phyloP scores from a whole-genome alignment of 2,329 filamentous ascomycete genomes.

The Trichoderma oligosporum region DNA sequence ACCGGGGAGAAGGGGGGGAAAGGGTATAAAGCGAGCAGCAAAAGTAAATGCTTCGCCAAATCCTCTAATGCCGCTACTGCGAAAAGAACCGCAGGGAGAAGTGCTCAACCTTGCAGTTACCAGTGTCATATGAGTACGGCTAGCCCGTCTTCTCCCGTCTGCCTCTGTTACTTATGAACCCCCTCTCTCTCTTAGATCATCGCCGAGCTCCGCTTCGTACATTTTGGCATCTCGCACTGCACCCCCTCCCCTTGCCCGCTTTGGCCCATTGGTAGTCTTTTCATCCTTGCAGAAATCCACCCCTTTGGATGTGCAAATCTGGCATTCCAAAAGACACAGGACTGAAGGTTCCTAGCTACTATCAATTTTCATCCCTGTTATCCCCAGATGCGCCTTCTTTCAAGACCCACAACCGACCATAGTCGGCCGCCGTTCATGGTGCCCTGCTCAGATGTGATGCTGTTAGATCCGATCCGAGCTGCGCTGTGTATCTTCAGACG shows the following conservation, averaged over 20 bases:
- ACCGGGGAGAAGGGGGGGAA: not conserved
- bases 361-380: conserved; percentile 15
- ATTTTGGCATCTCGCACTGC: conserved; percentile 8
- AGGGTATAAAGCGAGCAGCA: not conserved
- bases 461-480: conserved; percentile 17
- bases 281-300: conserved; percentile 16
- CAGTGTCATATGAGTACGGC: not conserved
- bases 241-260: conserved; percentile 8
- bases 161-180: conserved; percentile 1
- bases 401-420: conserved; percentile 15
- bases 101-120: not conserved
- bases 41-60: not conserved
- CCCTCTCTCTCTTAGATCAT: not conserved
- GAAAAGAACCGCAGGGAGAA: not conserved
- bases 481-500: conserved; percentile 5
- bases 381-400: conserved; percentile 21
- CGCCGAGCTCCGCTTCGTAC: conserved; percentile 15
- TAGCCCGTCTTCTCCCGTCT: not conserved
- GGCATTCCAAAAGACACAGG: conserved; percentile 23
- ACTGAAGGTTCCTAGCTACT: not conserved
- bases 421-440: conserved; percentile 14
- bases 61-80: not conserved
- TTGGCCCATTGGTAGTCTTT: not conserved
- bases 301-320: conserved; percentile 21
- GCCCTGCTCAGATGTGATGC: conserved; percentile 9